Evolutionary conservation across 495 filamentous ascomycete genomes (phyloP), one percentile per base, ranked within the genome.

Genomic region (Neurospora sp.): DNA sequence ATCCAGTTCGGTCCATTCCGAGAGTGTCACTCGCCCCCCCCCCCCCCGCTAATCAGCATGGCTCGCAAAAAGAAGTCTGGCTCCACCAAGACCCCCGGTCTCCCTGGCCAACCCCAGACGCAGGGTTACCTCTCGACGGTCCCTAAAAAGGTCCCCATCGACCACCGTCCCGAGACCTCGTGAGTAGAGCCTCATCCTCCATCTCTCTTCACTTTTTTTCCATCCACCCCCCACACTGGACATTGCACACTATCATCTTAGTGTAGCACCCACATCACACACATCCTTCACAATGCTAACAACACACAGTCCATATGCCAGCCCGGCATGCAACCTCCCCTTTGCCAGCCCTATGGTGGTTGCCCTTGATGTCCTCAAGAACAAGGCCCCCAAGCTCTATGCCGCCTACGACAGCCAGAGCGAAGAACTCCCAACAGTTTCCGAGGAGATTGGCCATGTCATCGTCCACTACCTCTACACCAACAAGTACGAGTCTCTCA

Each of bases 381-480:
- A 65, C 53, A 78, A 74, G 75, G 77, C 75, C 68, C 79, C 79
- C 69, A 79, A 76, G 73, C 79, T 80, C 65, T 77, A 78, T 35
- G 75, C 76, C 20, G 78, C 78, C 71, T 80, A 73, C 37, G 79
- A 80, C 71, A 73, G 44, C 71, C 73, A 77, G 39, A 72, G 76
- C 4, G 78, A 75, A 12, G 79, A 79, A 71, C 79, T 80, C 8
- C 74, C 74, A 4, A 70, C 53, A 37, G 73, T 79, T 70, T 71
- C 79, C 68, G 76, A 78, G 68, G 79, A 76, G 71, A 75, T 81
- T 68, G 79, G 79, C 37, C 79, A 81, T 74, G 78, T 80, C 39
- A 73, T 80, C n/a, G 74, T 79, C 14, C 79, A 80, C 73, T 79
- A 78, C 74, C 76, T 80, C 53, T 77, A 80, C 76, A 80, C 79